Evolutionary conservation across 1,139 yeast genomes (phyloP), one percentile per base, ranked within the genome.

Genomic region (Saccharomyces uvarum): DNA sequence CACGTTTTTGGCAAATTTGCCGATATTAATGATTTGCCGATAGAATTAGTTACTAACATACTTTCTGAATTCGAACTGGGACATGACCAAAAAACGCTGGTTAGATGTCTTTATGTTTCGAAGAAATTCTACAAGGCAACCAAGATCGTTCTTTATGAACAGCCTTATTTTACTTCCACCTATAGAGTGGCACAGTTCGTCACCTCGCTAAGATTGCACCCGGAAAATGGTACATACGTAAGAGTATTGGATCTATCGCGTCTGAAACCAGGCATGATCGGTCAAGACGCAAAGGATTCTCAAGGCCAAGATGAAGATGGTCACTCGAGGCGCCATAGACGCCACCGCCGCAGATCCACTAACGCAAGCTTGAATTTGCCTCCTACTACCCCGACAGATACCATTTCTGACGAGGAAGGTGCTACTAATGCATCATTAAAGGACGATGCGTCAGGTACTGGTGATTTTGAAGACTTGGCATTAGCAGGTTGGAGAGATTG

Each of bases 401-500:
- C 19, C n/a, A 14, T 46, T 19, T 16, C 52, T 9, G 50, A 52
- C 3, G 50, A 47, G 19, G 54, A 59, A 8, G 59, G 62, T 29
- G 59, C 56, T 4, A 59, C 66, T 7, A 64, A 67, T 42, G 11
- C 29, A 24, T 11, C 3, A 38, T 8, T 38, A 13, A 38, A 16
- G 29, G 50, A 48, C 46, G 32, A 29, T 8, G 16, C 7, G 14
- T 14, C 41, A 27, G n/a, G 42, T 26, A 28, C 19, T n/a, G 31
- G 24, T 24, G 48, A 49, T 9, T 11, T 38, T 49, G 56, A 57
- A 29, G 61, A 63, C n/a, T 46, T 64, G 21, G 73, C 75, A 0
- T 67, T 75, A 49, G 93, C 96, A 0, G 86, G 93, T 13, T 88
- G 96, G 96, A 77, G 96, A 65, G 96, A 88, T 68, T 87, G 96